Conservation (phyloP, 345 rosid species). For the Eucalyptus grandis region DNA sequence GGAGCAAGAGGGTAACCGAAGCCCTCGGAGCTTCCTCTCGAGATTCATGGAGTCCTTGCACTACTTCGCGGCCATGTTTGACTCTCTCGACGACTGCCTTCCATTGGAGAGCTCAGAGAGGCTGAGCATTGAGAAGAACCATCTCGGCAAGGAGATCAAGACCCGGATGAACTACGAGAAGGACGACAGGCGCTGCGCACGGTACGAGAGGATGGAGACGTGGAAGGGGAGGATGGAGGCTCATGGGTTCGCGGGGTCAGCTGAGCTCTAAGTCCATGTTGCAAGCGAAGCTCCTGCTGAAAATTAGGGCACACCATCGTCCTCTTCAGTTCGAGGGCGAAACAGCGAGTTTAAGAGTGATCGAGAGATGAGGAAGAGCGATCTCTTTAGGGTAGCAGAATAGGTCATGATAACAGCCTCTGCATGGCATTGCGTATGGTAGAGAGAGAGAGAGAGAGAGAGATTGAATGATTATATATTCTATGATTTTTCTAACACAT, state of each 20-base stretch:
- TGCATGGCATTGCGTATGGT: slow-evolving; percentile 45
- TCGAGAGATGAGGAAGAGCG: slow-evolving; percentile 37
- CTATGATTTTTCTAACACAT: background rate
- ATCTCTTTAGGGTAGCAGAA: slow-evolving; percentile 59
- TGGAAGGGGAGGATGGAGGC: slow-evolving; percentile 61
- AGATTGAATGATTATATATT: background rate
- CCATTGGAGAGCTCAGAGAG: slow-evolving; percentile 43
- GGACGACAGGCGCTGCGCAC: background rate
- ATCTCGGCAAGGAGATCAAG: slow-evolving; percentile 52
- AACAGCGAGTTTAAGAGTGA: slow-evolving; percentile 28
- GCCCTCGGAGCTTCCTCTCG: slow-evolving; percentile 29
- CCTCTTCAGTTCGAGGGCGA: slow-evolving; percentile 41
- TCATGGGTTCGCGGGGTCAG: slow-evolving; percentile 36
- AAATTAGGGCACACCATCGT: slow-evolving; percentile 30
- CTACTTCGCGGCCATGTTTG: slow-evolving; percentile 61
- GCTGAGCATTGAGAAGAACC: slow-evolving; percentile 47
- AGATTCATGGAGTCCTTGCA: slow-evolving; percentile 61
- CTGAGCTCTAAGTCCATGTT: slow-evolving; percentile 47
- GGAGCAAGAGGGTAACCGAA: slow-evolving; percentile 45
- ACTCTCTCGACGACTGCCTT: slow-evolving; percentile 53
- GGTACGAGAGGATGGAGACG: slow-evolving; percentile 38
- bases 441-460: background rate
- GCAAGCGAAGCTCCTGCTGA: slow-evolving; percentile 55
- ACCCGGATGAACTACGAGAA: slow-evolving; percentile 23
- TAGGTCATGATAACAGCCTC: slow-evolving; percentile 46